Evolutionary conservation across 1,284 basidiomycete genomes (phyloP).

Genomic region (Austroboletus sp.): DNA sequence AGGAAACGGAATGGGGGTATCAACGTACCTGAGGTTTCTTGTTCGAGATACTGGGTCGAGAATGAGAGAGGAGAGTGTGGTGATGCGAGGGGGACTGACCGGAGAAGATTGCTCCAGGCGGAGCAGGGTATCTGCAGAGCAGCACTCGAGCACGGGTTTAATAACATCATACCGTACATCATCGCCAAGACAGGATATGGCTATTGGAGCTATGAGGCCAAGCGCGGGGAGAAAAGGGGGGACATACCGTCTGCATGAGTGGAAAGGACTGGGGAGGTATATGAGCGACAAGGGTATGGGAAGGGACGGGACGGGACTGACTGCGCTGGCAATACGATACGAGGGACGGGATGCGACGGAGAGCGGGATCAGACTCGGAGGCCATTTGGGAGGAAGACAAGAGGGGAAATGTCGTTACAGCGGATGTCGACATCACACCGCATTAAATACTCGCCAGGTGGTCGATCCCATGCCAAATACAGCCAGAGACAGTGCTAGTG

Average conservation of each 20-base stretch:
- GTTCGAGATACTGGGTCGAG: constrained; percentile 45
- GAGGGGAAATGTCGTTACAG: not conserved
- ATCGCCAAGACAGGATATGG: constrained; percentile 52
- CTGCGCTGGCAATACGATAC: constrained; percentile 44
- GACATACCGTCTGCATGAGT: constrained; percentile 50
- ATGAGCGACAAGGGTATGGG: not conserved
- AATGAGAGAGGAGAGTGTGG: constrained; percentile 13
- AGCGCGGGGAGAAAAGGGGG: not conserved
- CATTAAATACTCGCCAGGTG: constrained; percentile 12
- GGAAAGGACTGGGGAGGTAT: constrained; percentile 40
- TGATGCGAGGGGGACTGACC: constrained; percentile 39
- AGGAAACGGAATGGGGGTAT: constrained; percentile 3
- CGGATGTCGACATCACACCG: not conserved
- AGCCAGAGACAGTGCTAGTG: not conserved
- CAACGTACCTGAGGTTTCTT: constrained; percentile 51
- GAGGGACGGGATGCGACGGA: constrained; percentile 41
- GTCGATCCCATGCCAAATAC: constrained; percentile 21
- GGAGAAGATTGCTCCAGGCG: constrained; percentile 62
- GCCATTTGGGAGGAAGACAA: constrained; percentile 16
- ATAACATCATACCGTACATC: constrained; percentile 56
- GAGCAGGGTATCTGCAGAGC: constrained; percentile 60
- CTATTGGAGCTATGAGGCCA: constrained; percentile 31
- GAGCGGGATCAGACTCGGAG: constrained; percentile 27
- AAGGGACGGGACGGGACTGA: constrained; percentile 5
- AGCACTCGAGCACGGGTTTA: constrained; percentile 64